Percentiles rank a stretch among this genome's conserved stretches.
These are phyloP conservation scores for Clavulina sp. DNA, from an alignment of 768 basidiomycete species.

Conservation along the genomic window DNA sequence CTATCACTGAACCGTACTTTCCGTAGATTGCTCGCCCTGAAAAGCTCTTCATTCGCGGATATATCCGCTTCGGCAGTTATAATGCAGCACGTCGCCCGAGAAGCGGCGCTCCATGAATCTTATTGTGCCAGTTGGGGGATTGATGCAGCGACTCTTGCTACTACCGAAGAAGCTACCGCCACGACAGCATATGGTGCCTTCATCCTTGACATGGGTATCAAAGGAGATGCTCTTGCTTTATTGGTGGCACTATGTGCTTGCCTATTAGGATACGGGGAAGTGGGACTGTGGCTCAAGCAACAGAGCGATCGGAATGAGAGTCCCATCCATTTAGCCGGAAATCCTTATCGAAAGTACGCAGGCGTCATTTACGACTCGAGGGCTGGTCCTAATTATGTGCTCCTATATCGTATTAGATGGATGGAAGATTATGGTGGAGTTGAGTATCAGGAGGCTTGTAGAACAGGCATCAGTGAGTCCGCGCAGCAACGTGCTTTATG, in stretches of 20 bases:
- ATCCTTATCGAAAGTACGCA: conserved; percentile 38
- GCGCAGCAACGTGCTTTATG: conserved; percentile 1
- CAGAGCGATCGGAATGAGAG: conserved; percentile 29
- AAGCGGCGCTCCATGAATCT: conserved; percentile 51
- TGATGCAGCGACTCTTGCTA: conserved; percentile 37
- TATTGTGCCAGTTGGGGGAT: conserved; percentile 63
- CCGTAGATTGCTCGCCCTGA: conserved; percentile 56
- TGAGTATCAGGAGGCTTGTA: conserved; percentile 55
- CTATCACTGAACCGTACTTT: neutral
- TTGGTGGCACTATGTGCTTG: conserved; percentile 75
- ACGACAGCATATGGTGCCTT: conserved; percentile 81
- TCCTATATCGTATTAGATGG: conserved; percentile 15
- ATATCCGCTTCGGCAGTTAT: conserved; percentile 48
- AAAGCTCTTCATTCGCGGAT: conserved; percentile 43
- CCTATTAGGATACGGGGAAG: conserved; percentile 81
- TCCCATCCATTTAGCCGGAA: conserved; percentile 44
- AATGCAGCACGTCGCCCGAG: conserved; percentile 44
- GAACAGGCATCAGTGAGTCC: conserved; percentile 48
- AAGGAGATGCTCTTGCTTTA: conserved; percentile 53
- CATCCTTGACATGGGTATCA: conserved; percentile 59
- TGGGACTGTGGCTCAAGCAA: conserved; percentile 65
- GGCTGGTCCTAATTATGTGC: conserved; percentile 17
- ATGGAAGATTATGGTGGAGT: conserved; percentile 51
- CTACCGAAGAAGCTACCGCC: conserved; percentile 44
- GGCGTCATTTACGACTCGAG: conserved; percentile 31